phyloP scores from a whole-genome alignment of 2,329 filamentous ascomycete species.

The Rosellinia necatrix region DNA sequence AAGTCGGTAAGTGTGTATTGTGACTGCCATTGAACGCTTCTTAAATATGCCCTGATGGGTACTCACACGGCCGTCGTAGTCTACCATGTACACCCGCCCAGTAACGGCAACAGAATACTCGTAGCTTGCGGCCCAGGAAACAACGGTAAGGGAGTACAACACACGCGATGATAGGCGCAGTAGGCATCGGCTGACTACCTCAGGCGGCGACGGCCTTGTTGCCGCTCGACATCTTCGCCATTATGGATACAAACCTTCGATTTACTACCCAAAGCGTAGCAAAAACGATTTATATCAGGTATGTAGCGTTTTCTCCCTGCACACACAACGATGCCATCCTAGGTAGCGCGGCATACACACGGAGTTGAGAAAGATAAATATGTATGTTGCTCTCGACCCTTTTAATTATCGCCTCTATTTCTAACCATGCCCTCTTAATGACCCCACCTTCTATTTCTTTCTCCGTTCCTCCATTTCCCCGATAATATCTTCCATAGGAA shows the following conservation, averaged over 20 bases:
- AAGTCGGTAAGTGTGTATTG: slow-evolving; percentile 67
- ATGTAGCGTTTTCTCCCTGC: slow-evolving; percentile 31
- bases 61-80: slow-evolving; percentile 54
- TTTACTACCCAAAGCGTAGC: slow-evolving; percentile 92
- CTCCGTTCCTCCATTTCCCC: neutral
- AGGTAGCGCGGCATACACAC: neutral
- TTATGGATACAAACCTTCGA: slow-evolving; percentile 85
- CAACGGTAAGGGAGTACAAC: slow-evolving; percentile 55
- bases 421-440: neutral
- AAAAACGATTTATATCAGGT: slow-evolving; percentile 91
- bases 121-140: slow-evolving; percentile 89
- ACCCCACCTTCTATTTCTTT: neutral
- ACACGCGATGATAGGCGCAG: neutral
- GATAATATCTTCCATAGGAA: no score
- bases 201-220: slow-evolving; percentile 92
- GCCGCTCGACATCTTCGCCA: slow-evolving; percentile 89
- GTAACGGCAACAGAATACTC: slow-evolving; percentile 72
- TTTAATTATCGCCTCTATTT: slow-evolving; percentile 5
- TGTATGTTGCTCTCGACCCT: neutral
- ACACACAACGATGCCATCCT: neutral
- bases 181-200: neutral
- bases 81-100: slow-evolving; percentile 79
- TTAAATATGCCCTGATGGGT: neutral
- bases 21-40: neutral
- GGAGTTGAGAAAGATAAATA: neutral